A percentile compares a stretch with the other conserved stretches of the same genome.
These are phyloP conservation scores for Murraya koenigii DNA, from an alignment of 345 rosid genomes.

Conservation along the genomic window DNA sequence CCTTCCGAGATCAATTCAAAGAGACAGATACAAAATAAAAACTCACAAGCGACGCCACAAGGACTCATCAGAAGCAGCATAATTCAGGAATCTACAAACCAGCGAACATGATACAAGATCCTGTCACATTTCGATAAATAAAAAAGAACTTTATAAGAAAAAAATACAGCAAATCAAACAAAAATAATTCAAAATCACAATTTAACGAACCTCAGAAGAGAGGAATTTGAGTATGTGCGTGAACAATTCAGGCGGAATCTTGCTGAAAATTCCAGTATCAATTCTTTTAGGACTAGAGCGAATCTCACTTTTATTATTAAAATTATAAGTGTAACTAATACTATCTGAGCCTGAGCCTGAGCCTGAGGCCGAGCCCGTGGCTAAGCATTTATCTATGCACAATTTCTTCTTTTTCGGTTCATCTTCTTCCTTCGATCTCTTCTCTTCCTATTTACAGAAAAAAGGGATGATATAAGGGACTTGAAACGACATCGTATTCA, in stretches of 20 bases:
- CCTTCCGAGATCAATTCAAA: not conserved
- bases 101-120: slow-evolving; percentile 85
- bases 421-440: slow-evolving; percentile 17
- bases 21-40: not conserved
- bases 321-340: not conserved
- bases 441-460: slow-evolving; percentile 29
- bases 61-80: slow-evolving; percentile 85
- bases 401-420: slow-evolving; percentile 51
- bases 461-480: not conserved
- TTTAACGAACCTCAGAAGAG: slow-evolving; percentile 68
- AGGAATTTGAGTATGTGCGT: slow-evolving; percentile 85
- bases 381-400: slow-evolving; percentile 24
- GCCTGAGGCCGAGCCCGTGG: not conserved
- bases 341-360: not conserved
- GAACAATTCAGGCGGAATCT: slow-evolving; percentile 77
- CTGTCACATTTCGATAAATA: slow-evolving; percentile 29
- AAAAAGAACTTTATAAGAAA: not conserved
- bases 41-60: slow-evolving; percentile 95
- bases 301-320: not conserved
- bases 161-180: not conserved
- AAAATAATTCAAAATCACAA: not conserved
- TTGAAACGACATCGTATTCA: not conserved
- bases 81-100: slow-evolving; percentile 71
- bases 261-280: slow-evolving; percentile 66
- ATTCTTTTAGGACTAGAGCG: slow-evolving; percentile 34